These are phyloP conservation scores for Botrytis galanthina DNA, from an alignment of 2,329 filamentous ascomycete genomes.

Conservation along the genomic window DNA sequence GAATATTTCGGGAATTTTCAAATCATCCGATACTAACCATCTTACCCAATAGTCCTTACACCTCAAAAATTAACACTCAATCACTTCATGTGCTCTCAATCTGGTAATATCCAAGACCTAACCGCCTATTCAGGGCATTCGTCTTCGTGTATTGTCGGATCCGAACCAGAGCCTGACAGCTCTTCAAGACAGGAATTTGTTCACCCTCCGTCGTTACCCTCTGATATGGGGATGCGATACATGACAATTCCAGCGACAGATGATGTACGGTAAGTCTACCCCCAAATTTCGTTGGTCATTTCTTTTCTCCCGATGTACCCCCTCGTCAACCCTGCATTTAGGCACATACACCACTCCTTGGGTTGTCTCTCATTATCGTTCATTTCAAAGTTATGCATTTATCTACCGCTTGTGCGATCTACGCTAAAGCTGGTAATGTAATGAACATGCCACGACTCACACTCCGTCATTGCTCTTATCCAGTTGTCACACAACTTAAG, in stretches of 20 bases:
- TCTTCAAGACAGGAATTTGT: conserved; percentile 37
- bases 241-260: conserved; percentile 37
- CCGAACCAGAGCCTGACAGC: conserved; percentile 39
- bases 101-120: conserved; percentile 39
- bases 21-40: conserved; percentile 28
- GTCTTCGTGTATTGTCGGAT: conserved; percentile 37
- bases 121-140: conserved; percentile 36
- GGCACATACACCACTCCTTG: conserved; percentile 29
- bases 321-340: conserved; percentile 31
- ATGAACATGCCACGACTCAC: conserved; percentile 34
- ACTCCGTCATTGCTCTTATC: conserved; percentile 27
- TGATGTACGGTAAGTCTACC: conserved; percentile 39
- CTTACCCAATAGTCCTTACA: conserved; percentile 30
- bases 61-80: conserved; percentile 32
- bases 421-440: conserved; percentile 27
- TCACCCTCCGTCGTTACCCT: conserved; percentile 32
- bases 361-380: conserved; percentile 22
- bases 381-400: conserved; percentile 26
- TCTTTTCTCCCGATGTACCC: conserved; percentile 28
- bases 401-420: conserved; percentile 20
- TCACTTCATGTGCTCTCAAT: conserved; percentile 41
- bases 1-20: conserved; percentile 8
- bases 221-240: conserved; percentile 40
- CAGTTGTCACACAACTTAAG: conserved; percentile 35
- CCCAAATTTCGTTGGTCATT: conserved; percentile 30